phyloP scores from a whole-genome alignment of 1,284 basidiomycete species.

The Ceratobasidium sp. region DNA sequence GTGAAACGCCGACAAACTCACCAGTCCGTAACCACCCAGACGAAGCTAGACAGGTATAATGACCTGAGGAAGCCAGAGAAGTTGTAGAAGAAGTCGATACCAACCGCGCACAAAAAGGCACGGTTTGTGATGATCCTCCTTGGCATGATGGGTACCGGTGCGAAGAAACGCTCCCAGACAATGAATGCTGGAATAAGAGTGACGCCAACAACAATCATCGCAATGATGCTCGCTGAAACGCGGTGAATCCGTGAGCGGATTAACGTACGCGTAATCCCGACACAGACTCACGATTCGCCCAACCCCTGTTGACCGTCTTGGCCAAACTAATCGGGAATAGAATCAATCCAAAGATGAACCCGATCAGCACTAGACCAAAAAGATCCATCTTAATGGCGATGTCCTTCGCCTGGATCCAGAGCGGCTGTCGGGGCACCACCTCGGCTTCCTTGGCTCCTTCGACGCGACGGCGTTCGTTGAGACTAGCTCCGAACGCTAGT shows the following conservation, averaged over 20 bases:
- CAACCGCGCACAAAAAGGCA: constrained; percentile 64
- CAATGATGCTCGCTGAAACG: constrained; percentile 51
- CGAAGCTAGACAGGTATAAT: constrained; percentile 67
- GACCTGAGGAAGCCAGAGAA: constrained; percentile 66
- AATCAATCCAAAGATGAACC: constrained; percentile 50
- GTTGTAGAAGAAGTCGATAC: constrained; percentile 75
- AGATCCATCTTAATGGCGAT: constrained; percentile 50
- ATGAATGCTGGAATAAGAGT: constrained; percentile 50
- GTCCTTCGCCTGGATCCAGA: constrained; percentile 43
- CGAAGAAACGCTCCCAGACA: constrained; percentile 51
- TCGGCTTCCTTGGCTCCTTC: constrained; percentile 38
- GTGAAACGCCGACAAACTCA: not conserved
- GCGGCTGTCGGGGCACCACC: constrained; percentile 42
- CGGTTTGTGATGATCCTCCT: constrained; percentile 52
- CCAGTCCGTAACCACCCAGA: constrained; percentile 66
- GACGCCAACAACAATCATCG: constrained; percentile 52
- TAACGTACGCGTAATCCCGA: no score
- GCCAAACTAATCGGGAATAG: constrained; percentile 51
- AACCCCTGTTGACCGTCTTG: constrained; percentile 48
- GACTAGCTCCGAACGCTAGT: constrained; percentile 40
- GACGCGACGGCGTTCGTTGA: constrained; percentile 38
- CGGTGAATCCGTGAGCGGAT: no score
- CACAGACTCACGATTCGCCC: constrained; percentile 49
- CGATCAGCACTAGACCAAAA: constrained; percentile 51
- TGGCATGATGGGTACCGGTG: constrained; percentile 52